phyloP scores from a whole-genome alignment of 2,329 filamentous ascomycete genomes.

The Fusarium nygamai region DNA sequence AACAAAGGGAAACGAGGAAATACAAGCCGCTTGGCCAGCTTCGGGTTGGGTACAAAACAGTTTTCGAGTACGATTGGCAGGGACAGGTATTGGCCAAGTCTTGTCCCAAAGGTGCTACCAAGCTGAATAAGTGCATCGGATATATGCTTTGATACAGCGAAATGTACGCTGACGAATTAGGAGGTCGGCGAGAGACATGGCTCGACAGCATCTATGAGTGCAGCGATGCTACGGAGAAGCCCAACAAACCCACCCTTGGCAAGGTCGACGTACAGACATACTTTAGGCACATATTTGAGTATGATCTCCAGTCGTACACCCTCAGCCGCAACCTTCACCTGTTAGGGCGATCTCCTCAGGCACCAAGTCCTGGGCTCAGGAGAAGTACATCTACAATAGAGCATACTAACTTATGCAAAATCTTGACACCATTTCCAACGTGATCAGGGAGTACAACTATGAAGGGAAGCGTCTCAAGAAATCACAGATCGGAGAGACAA shows the following conservation, averaged over 20 bases:
- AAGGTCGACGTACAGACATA: neutral
- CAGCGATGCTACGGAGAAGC: neutral
- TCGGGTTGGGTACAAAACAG: neutral
- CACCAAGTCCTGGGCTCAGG: neutral
- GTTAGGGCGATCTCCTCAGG: neutral
- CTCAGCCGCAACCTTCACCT: neutral
- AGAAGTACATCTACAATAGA: neutral
- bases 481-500: neutral
- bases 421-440: neutral
- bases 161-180: fast-evolving
- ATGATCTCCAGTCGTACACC: neutral
- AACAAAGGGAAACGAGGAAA: neutral
- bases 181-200: neutral
- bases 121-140: neutral
- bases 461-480: neutral
- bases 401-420: neutral
- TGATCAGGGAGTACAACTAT: neutral
- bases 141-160: neutral
- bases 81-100: neutral
- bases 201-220: neutral
- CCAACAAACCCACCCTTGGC: too few relatives aligned
- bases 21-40: neutral
- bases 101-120: neutral
- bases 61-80: neutral
- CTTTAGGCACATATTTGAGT: neutral